Base-by-base conservation (phyloP, 441 rosid species). In the Euphorbia celastroides region DNA sequence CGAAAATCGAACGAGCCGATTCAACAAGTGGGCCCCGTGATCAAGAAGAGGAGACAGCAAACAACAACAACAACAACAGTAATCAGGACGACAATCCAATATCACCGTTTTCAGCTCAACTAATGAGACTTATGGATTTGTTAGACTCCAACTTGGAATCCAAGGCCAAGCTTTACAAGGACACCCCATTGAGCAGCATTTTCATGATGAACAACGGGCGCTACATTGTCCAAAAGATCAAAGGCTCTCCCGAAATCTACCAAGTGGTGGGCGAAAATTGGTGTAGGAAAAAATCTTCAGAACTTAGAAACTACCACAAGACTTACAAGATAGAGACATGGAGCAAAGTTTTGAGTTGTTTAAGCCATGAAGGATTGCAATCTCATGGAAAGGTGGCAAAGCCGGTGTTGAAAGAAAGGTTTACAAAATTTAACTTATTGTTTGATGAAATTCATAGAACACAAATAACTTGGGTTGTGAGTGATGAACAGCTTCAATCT, bases 171-270 rank as follows among this genome's bases (percentile, higher is more conserved):
- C 80, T 82, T n/a, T 90, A 93, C 74, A 87, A 58, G 31, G 94
- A 93, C 63, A 32, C 81, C 10, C 67, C 94, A 2, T 69, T 93
- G 70, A 13, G 80, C 36, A 28, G 77, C 75, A 88, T 94, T 17
- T 94, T 94, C 82, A 81, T 87, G 89, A 94, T 94, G 99, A 94
- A 91, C 81, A 94, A 94, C 17, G 99, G 96, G 5, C 85, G 92
- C 20, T 94, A 89, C 82, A 89, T 91, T 42, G 72, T 89, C 67
- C 92, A 94, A 70, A 88, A 91, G 83, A 83, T 89, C 81, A 88
- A 85, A 77, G 81, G 86, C 5, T 84, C 96, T 0, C 28, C 79
- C 0, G 93, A 85, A 86, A 82, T 89, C 41, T 81, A 81, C 38
- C 76, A 78, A 52, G 75, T 77, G 30, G 75, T 87, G 80, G 92